Base-by-base conservation (phyloP, 768 basidiomycete genomes). In the Gymnopilus junonius region DNA sequence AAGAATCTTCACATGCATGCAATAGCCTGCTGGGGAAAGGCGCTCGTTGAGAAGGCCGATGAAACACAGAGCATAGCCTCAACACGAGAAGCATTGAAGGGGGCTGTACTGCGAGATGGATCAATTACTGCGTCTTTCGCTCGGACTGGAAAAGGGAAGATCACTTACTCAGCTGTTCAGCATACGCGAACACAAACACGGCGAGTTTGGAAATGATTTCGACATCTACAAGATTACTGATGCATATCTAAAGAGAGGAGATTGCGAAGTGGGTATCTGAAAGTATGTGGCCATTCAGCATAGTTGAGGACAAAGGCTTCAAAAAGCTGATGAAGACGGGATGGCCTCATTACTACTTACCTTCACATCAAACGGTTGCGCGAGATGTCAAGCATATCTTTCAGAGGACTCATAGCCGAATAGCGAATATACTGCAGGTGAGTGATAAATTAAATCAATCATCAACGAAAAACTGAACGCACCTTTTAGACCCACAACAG, bases 121-220 rank as follows among this genome's bases (percentile, higher is more conserved):
- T 67, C 64, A 58, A 76, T 78, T 8, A 75, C 70, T 0, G 56
- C 68, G 0, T 58, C 64, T 1, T 78, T 80, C 42, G 65, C 71
- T 12, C 12, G 65, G 1, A 70, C 66, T 8, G 73, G 70, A 0
- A 74, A 74, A 51, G 71, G 72, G 1, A 72, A 72, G 17, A 67
- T 75, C 0, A 73, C 69, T 0, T 80, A 75, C 66, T 75, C 73
- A 0, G 70, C 74, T 60, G 23, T 59, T 4, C 69, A 67, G 25
- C 74, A 75, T 55, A 73, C 71, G 14, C 70, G 65, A 35, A 40
- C 63, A 0, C 67, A 75, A 32, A 67, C 64, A 37, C 53, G 60
- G 76, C 76, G 35, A 40, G 69, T 63, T n/a, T n/a, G n/a, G n/a
- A n/a, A n/a, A n/a, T n/a, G n/a, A 6, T 17, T 54, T 59, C 12